Base-by-base conservation (phyloP, 2,329 filamentous ascomycete species). In the Hymenoscyphus fructigenus region DNA sequence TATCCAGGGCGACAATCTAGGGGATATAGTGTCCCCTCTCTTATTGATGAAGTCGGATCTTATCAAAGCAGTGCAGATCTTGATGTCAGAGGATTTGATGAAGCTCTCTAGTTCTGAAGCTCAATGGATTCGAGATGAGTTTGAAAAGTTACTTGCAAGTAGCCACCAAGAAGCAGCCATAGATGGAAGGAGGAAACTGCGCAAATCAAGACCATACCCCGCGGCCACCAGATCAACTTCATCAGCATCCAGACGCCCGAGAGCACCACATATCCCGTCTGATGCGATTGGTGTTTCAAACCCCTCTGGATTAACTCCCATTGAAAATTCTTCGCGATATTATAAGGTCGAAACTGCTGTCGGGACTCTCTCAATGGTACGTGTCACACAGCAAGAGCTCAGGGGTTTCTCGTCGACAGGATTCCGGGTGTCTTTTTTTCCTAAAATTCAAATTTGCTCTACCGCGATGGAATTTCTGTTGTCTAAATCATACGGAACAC, bases 221-320 rank as follows among this genome's bases (percentile, higher is more conserved):
- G n/a, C n/a, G n/a, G n/a, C n/a, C n/a, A n/a, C n/a, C n/a, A n/a
- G n/a, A n/a, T n/a, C n/a, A n/a, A n/a, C n/a, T n/a, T n/a, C 28
- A 29, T 29, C 28, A 29, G 5, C 5, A 29, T 29, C 28, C 28
- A 5, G 28, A 29, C 3, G 7, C 12, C 14, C 36, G 1, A 41
- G 12, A 41, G 5, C 3, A 5, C 28, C 3, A 0, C 3, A 29
- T 3, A 29, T 29, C 28, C 28, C 28, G 28, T 3, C 28, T 3
- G 28, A 29, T 3, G 28, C 5, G 28, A 5, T 5, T 29, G 14
- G 17, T 12, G 12, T 41, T 4, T 17, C 36, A 41, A 41, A 41
- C 1, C 12, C 12, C 17, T 14, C 10, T 10, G 1, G 2, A 5
- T 1, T n/a, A n/a, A n/a, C n/a, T n/a, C n/a, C n/a, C n/a, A n/a